phyloP scores from a whole-genome alignment of 1,139 yeast species.

The Pichia sp. region DNA sequence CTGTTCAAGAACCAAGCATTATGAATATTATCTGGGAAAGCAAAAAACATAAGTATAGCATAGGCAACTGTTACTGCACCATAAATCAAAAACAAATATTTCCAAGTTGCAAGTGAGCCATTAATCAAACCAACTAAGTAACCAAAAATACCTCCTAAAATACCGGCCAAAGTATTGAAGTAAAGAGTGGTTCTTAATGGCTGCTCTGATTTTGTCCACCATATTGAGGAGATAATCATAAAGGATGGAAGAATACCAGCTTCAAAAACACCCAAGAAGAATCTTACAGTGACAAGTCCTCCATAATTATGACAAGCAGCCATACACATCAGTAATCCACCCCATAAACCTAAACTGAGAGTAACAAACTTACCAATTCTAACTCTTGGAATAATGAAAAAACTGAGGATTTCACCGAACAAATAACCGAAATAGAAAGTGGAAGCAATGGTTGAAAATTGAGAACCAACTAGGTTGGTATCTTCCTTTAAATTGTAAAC shows the following conservation, averaged over 20 bases:
- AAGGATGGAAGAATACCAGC: constrained; percentile 28
- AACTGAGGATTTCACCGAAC: constrained; percentile 24
- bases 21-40: constrained; percentile 50
- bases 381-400: constrained; percentile 17
- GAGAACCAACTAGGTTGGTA: constrained; percentile 16
- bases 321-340: constrained; percentile 20
- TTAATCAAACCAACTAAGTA: constrained; percentile 24
- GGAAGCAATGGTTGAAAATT: constrained; percentile 42
- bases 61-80: constrained; percentile 44
- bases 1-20: constrained; percentile 44
- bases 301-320: constrained; percentile 30
- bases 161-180: constrained; percentile 24
- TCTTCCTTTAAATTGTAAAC: constrained; percentile 19
- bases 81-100: constrained; percentile 40
- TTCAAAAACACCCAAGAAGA: constrained; percentile 30
- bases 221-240: constrained; percentile 27
- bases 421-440: constrained; percentile 50
- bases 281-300: constrained; percentile 34
- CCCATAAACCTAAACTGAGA: constrained; percentile 18
- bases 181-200: constrained; percentile 22
- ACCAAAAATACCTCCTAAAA: constrained; percentile 19
- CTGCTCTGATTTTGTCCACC: constrained; percentile 27
- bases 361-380: constrained; percentile 18
- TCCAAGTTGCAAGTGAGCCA: constrained; percentile 34
- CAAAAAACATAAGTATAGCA: constrained; percentile 39